Evolutionary conservation across 108 stramenopile species (phyloP).

Genomic region (Cylindrotheca fusiformis): DNA sequence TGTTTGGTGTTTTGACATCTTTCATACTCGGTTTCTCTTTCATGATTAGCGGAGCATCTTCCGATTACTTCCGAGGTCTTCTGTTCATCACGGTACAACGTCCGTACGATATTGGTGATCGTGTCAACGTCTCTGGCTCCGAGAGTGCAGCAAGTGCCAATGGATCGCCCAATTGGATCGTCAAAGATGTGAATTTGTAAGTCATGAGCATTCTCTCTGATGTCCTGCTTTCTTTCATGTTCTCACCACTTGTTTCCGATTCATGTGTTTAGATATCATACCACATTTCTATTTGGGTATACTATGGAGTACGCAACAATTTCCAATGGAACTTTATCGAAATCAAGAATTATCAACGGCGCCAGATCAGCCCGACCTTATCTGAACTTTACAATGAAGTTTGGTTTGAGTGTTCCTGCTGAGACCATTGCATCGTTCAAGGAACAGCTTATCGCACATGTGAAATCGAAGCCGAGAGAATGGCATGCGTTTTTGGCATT

Average conservation of each 20-base stretch:
- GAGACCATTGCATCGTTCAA: slow-evolving; percentile 45
- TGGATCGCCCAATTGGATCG: slow-evolving; percentile 64
- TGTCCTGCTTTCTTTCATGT: slow-evolving; percentile 33
- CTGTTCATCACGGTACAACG: slow-evolving; percentile 10
- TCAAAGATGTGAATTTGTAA: slow-evolving; percentile 39
- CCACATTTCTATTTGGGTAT: slow-evolving; percentile 27
- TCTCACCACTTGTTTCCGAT: slow-evolving; percentile 14
- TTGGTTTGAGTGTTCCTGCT: slow-evolving; percentile 53
- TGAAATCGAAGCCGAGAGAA: slow-evolving; percentile 58
- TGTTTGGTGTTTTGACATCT: slow-evolving; percentile 44
- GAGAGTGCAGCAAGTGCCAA: slow-evolving; percentile 31
- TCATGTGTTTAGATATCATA: too few relatives aligned
- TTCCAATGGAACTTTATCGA: slow-evolving; percentile 63
- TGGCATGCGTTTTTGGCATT: slow-evolving; percentile 57
- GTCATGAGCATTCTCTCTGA: slow-evolving; percentile 38
- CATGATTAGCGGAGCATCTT: slow-evolving; percentile 55
- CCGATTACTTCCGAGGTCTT: slow-evolving; percentile 45
- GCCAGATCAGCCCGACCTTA: slow-evolving; percentile 59
- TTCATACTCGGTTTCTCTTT: slow-evolving; percentile 54
- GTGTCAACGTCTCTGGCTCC: slow-evolving; percentile 25
- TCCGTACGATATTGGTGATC: slow-evolving; percentile 16
- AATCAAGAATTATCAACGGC: slow-evolving; percentile 66
- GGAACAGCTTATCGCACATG: slow-evolving; percentile 44
- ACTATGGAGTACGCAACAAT: slow-evolving; percentile 70
- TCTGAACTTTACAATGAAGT: slow-evolving; percentile 46